Evolutionary conservation across 2,329 filamentous ascomycete species (phyloP), one percentile per base, ranked within the genome.

Genomic region (Massarina eburnea): DNA sequence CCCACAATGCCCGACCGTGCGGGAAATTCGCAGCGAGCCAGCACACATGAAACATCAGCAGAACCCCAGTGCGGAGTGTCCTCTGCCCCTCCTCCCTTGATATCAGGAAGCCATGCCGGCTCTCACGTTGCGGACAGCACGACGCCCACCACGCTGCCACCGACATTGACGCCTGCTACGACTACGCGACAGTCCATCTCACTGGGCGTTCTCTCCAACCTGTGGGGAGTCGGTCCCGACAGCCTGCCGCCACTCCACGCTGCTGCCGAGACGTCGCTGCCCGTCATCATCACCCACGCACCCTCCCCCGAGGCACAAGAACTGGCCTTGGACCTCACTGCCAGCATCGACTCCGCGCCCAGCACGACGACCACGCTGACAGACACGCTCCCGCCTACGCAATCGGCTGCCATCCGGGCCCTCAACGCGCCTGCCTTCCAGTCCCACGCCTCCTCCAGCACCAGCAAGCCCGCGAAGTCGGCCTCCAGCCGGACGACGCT

Each of bases 391-490:
- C 65, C 66, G 8, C 62, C 66, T 5, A 68, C 63, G 15, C 66
- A 69, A 48, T 69, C 66, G 34, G 67, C 67, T 39, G 67, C 66
- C 42, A 60, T 70, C 17, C 67, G 67, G 49, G 67, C 67, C 53
- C 61, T 70, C 52, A 69, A 69, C 57, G 64, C 67, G 30, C 65
- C 65, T 35, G 64, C 67, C 44, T 69, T 69, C 52, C 65, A 68
- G 22, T 52, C 53, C 34, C 53, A 45, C 47, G 43, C 55, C 41
- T 63, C 64, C 35, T 59, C 64, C 21, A 58, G 49, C 43, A 32
- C 53, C 41, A 61, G 51, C 58, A 67, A 68, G 50, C 53, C 62
- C 21, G 59, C 64, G 44, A 71, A 72, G 52, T 71, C 69, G 2
- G 59, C 66, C 4, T 69, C 62, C 15, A 70, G 67, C 53, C 62